Evolutionary conservation across 1,284 basidiomycete genomes (phyloP).

Genomic region (Erythrobasidium hasegawianum): DNA sequence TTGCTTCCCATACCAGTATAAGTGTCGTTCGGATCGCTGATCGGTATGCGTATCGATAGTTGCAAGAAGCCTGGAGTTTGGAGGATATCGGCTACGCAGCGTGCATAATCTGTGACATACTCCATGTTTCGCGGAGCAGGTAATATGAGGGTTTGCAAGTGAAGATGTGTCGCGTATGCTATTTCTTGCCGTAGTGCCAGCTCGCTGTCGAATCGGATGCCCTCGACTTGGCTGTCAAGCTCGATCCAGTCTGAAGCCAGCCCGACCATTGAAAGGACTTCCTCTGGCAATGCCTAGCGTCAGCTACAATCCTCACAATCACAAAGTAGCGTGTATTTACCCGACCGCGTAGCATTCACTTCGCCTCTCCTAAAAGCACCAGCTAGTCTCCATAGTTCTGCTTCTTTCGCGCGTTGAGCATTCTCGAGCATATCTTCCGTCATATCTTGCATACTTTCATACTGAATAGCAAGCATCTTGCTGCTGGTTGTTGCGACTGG

Average conservation of each 20-base stretch:
- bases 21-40: constrained; percentile 60
- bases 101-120: constrained; percentile 84
- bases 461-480: constrained; percentile 36
- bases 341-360: constrained; percentile 78
- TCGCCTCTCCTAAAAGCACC: constrained; percentile 78
- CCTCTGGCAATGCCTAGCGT: constrained; percentile 57
- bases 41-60: constrained; percentile 67
- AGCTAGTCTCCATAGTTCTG: constrained; percentile 81
- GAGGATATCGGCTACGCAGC: constrained; percentile 76
- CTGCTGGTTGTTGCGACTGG: constrained; percentile 29
- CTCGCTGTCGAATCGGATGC: constrained; percentile 92
- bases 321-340: constrained; percentile 53
- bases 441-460: constrained; percentile 34
- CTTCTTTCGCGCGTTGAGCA: constrained; percentile 59
- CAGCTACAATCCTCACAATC: neutral
- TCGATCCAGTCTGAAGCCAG: constrained; percentile 92
- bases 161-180: constrained; percentile 87
- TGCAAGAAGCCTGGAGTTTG: constrained; percentile 49
- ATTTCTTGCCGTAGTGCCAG: constrained; percentile 91
- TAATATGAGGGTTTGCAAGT: constrained; percentile 75
- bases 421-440: constrained; percentile 51
- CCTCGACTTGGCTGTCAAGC: constrained; percentile 86
- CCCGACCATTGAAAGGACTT: constrained; percentile 71
- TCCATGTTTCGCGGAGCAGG: constrained; percentile 84
- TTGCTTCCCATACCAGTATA: constrained; percentile 50